Base-by-base conservation (phyloP, 192 early-diverging fungal genomes). In the Podila epicladia region DNA sequence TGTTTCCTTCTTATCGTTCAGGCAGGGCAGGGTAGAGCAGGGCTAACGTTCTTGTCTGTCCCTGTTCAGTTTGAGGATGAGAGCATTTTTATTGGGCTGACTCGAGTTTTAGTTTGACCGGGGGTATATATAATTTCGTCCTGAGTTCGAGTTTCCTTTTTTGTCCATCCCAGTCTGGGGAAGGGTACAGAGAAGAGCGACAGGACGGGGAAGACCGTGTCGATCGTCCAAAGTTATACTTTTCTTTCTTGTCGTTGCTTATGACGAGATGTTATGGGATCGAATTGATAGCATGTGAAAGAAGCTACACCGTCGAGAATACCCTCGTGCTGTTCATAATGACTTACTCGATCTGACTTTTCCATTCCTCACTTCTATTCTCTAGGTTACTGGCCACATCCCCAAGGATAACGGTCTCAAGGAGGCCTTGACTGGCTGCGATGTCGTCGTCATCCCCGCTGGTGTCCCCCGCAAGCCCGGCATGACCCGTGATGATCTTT, bases 401-500 rank as follows among this genome's bases (percentile, higher is more conserved):
- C 59, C 59, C 57, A 71, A 79, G 24, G 73, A 84, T 53, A 72
- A 74, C 48, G 82, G 82, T 64, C 71, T 84, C 26, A 73, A 77
- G 65, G 68, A 73, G 45, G 72, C 82, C 38, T 26, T 84, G 28
- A 35, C 64, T 49, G 85, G 73, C 45, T 64, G 74, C 24, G 68
- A 91, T 63, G 62, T 92, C 69, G 91, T 96, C 64, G 92, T 97
- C 57, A 95, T 97, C 74, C 95, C 96, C 55, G 96, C 96, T 65
- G 96, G 96, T 69, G 94, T 97, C 13, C 96, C 96, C 67, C 89
- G 96, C 82, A 97, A 97, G 91, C 96, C 95, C 59, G 95, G 95
- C 37, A 97, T 97, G 96, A 95, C 96, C 67, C 92, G 96, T 84
- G 95, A 97, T 84, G 96, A 97, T 82, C 87, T 97, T 61, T 97